Conservation (phyloP, 768 basidiomycete genomes). For the Aureoboletus auriporus region DNA sequence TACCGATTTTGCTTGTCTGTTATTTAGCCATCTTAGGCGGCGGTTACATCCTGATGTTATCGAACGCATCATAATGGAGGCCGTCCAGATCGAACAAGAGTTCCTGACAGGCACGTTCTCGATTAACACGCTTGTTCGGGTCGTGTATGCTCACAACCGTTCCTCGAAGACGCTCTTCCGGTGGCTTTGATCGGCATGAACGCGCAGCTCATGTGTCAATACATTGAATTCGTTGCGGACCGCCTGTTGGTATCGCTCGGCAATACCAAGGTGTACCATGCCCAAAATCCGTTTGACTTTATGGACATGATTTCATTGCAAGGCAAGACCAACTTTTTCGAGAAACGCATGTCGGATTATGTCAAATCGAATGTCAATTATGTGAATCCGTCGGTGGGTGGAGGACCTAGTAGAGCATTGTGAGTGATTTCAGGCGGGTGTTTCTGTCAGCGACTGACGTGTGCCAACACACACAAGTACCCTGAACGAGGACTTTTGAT, state of each 20-base stretch:
- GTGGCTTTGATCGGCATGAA: constrained; percentile 92
- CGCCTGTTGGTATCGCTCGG: constrained; percentile 82
- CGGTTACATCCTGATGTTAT: constrained; percentile 78
- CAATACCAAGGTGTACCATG: constrained; percentile 72
- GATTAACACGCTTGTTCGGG: constrained; percentile 61
- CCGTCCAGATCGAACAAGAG: constrained; percentile 80
- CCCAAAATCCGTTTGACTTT: constrained; percentile 84
- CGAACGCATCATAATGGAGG: constrained; percentile 68
- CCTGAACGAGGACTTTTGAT: constrained; percentile 41
- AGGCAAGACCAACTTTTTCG: constrained; percentile 97
- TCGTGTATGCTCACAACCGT: background rate
- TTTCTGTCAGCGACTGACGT: background rate
- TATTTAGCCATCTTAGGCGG: constrained; percentile 75
- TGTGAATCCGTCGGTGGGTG: constrained; percentile 10
- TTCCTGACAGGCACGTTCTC: constrained; percentile 63
- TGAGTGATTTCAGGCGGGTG: constrained; percentile 22
- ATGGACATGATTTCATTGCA: constrained; percentile 95
- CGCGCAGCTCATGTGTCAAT: constrained; percentile 77
- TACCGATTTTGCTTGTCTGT: constrained; percentile 90
- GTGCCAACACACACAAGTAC: constrained; percentile 24
- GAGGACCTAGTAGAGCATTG: constrained; percentile 30
- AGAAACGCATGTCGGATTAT: constrained; percentile 92
- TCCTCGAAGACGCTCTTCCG: constrained; percentile 69
- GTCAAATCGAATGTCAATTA: constrained; percentile 50
- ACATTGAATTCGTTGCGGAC: constrained; percentile 91